Conservation (phyloP, 2,329 filamentous ascomycete species). For the Massarina eburnea region DNA sequence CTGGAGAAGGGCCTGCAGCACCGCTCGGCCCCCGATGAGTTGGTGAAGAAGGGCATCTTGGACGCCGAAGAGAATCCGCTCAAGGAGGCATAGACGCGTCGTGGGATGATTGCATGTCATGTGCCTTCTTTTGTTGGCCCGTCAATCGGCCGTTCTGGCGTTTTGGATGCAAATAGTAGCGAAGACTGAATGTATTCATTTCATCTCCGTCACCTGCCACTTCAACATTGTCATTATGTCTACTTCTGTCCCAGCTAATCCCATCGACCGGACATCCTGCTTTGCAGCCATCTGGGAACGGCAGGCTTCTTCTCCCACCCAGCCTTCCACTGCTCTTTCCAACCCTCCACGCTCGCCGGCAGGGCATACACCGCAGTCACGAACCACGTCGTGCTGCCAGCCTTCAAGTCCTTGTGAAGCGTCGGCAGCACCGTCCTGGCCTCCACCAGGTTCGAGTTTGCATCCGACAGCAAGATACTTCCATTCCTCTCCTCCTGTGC, state of each 20-base stretch:
- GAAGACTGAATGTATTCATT: neutral
- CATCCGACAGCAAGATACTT: slow-evolving; percentile 72
- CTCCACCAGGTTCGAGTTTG: slow-evolving; percentile 76
- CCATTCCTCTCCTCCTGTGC: slow-evolving; percentile 52
- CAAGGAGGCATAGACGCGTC: slow-evolving; percentile 22
- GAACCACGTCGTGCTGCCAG: slow-evolving; percentile 65
- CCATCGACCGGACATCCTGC: slow-evolving; percentile 48
- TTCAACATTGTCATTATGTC: neutral
- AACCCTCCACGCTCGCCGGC: slow-evolving; percentile 58
- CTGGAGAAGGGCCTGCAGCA: slow-evolving; percentile 66
- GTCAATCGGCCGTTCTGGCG: no score
- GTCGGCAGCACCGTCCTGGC: slow-evolving; percentile 72
- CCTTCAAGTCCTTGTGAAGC: slow-evolving; percentile 62
- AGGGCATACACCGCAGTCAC: slow-evolving; percentile 72
- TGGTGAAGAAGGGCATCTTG: slow-evolving; percentile 81
- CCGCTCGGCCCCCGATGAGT: slow-evolving; percentile 68
- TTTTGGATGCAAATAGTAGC: no score
- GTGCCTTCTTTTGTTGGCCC: no score
- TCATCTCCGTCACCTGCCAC: neutral
- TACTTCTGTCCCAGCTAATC: slow-evolving; percentile 9
- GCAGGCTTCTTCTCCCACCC: slow-evolving; percentile 62
- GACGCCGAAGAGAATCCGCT: slow-evolving; percentile 44
- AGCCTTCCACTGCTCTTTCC: slow-evolving; percentile 43
- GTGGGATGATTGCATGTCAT: neutral
- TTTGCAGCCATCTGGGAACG: slow-evolving; percentile 63